These are phyloP conservation scores for Aureobasidium sp. DNA, from an alignment of 2,329 filamentous ascomycete species.

Conservation along the genomic window DNA sequence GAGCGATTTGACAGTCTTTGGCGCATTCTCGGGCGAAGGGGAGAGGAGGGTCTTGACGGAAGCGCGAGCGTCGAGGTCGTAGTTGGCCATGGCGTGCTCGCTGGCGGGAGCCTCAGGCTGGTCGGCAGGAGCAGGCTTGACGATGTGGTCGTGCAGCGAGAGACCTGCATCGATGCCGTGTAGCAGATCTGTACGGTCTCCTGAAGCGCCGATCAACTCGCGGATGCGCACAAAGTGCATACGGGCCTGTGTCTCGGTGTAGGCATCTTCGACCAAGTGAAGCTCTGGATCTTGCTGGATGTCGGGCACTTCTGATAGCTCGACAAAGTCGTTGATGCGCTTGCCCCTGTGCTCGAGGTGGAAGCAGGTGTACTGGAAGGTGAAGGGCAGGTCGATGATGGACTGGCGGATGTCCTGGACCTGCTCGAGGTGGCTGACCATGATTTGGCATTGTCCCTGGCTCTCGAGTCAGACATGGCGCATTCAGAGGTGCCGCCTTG, in stretches of 20 bases:
- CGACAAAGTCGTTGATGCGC: slow-evolving; percentile 90
- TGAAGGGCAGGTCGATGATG: slow-evolving; percentile 84
- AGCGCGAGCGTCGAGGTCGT: slow-evolving; percentile 66
- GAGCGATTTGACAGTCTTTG: slow-evolving; percentile 86
- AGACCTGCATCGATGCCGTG: slow-evolving; percentile 79
- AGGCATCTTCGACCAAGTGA: slow-evolving; percentile 82
- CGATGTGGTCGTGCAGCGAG: slow-evolving; percentile 77
- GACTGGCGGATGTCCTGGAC: slow-evolving; percentile 96
- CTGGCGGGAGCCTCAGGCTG: slow-evolving; percentile 22
- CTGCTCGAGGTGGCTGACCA: slow-evolving; percentile 64
- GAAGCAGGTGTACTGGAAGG: slow-evolving; percentile 98
- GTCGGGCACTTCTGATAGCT: slow-evolving; percentile 80
- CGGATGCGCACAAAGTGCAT: slow-evolving; percentile 87
- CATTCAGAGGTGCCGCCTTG: slow-evolving; percentile 63
- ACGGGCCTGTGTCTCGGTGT: slow-evolving; percentile 95
- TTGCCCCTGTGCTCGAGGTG: slow-evolving; percentile 86
- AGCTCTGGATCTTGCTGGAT: slow-evolving; percentile 72
- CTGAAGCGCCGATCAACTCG: slow-evolving; percentile 87
- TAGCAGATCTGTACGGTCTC: slow-evolving; percentile 77
- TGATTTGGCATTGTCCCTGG: slow-evolving; percentile 18
- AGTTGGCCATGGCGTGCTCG: slow-evolving; percentile 53
- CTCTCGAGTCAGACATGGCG: not conserved
- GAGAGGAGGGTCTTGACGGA: slow-evolving; percentile 67
- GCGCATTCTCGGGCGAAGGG: slow-evolving; percentile 55
- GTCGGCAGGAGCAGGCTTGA: slow-evolving; percentile 14